Evolutionary conservation across 768 basidiomycete species (phyloP).

Genomic region (Lentinula sp.): DNA sequence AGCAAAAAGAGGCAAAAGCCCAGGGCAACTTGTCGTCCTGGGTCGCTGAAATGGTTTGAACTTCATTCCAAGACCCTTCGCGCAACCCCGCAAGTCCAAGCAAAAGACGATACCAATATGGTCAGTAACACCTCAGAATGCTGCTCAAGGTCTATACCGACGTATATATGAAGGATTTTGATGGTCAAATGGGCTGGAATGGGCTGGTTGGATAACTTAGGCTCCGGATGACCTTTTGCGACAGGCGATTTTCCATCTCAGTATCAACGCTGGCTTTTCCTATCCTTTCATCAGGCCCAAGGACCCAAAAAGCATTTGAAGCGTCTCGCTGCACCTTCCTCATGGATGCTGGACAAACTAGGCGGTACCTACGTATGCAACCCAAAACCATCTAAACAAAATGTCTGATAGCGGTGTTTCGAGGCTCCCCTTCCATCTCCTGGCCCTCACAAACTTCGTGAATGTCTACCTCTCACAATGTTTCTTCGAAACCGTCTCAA

Average conservation of each 20-base stretch:
- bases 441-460: conserved; percentile 98
- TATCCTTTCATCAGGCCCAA: conserved; percentile 59
- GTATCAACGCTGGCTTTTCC: conserved; percentile 19
- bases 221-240: conserved; percentile 32
- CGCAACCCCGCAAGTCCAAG: conserved; percentile 5
- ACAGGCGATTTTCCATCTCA: background rate
- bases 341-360: conserved; percentile 99
- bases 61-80: background rate
- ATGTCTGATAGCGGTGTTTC: conserved; percentile 3
- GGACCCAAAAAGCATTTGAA: conserved; percentile 99
- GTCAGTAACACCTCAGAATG: conserved; percentile 25
- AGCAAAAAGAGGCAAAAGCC: no score
- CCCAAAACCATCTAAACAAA: background rate
- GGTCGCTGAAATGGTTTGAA: no score
- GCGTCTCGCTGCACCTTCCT: conserved; percentile 93
- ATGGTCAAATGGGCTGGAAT: conserved; percentile 18
- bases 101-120: conserved; percentile 33
- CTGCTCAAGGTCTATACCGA: background rate
- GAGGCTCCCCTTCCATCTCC: conserved; percentile 95
- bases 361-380: conserved; percentile 84
- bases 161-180: background rate
- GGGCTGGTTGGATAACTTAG: conserved; percentile 30
- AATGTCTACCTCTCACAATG: conserved; percentile 94
- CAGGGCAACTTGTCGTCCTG: no score
- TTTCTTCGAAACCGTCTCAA: conserved; percentile 99